Percentiles rank a stretch among this genome's conserved stretches.
These are phyloP conservation scores for Calonectria leucothoes DNA, from an alignment of 2,329 filamentous ascomycete species.

Conservation along the genomic window DNA sequence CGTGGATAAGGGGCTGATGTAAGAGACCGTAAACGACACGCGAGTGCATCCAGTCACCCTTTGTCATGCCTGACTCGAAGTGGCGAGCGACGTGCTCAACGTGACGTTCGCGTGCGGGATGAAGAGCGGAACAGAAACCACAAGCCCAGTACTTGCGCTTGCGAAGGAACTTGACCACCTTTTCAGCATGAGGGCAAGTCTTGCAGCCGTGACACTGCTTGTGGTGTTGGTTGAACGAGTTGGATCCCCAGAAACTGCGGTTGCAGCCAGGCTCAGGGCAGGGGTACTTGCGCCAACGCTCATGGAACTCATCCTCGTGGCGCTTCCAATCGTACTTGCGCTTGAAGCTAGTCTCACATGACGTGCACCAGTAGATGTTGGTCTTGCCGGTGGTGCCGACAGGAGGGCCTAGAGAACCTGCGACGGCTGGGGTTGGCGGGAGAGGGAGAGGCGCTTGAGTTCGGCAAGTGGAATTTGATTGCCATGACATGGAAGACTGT, in stretches of 20 bases:
- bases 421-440: constrained; percentile 47
- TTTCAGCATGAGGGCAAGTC: constrained; percentile 73
- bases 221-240: constrained; percentile 76
- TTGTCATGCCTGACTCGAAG: constrained; percentile 72
- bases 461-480: constrained; percentile 47
- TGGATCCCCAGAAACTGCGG: constrained; percentile 75
- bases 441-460: constrained; percentile 52
- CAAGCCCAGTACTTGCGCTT: constrained; percentile 77
- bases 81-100: constrained; percentile 77
- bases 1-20: constrained; percentile 72
- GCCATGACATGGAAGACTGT: constrained; percentile 54
- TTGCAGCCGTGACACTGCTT: constrained; percentile 74
- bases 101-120: constrained; percentile 73
- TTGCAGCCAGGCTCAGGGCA: constrained; percentile 73
- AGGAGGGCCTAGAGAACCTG: constrained; percentile 45
- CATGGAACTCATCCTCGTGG: constrained; percentile 77
- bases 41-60: constrained; percentile 76
- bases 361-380: constrained; percentile 68
- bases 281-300: constrained; percentile 75
- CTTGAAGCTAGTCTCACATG: constrained; percentile 73
- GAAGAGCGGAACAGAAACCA: constrained; percentile 73
- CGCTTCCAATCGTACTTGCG: constrained; percentile 77
- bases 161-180: constrained; percentile 70
- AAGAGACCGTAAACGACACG: constrained; percentile 75
- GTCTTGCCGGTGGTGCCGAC: constrained; percentile 48